Evolutionary conservation across 345 rosid species (phyloP).

Genomic region (Citrus maxima): DNA sequence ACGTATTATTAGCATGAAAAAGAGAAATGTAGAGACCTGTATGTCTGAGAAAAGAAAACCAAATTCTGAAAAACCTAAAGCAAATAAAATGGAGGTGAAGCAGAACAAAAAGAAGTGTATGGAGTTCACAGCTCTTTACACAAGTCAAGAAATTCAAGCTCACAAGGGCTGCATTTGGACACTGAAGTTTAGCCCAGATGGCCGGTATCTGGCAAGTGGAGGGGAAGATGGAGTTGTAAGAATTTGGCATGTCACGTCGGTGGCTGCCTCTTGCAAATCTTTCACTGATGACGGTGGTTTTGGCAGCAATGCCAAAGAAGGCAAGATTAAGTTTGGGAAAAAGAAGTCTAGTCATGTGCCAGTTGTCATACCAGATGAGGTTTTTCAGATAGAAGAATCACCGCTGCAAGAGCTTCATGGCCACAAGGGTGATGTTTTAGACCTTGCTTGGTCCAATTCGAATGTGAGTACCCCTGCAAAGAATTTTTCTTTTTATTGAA

Average conservation of each 20-base stretch:
- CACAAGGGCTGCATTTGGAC: constrained; percentile 69
- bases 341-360: constrained; percentile 32
- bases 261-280: constrained; percentile 31
- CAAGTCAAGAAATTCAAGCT: constrained; percentile 65
- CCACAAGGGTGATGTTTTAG: constrained; percentile 67
- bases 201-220: constrained; percentile 71
- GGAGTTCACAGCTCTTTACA: constrained; percentile 66
- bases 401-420: constrained; percentile 76
- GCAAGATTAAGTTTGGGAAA: constrained; percentile 12
- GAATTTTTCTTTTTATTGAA: neutral
- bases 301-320: constrained; percentile 6
- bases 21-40: neutral
- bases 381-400: constrained; percentile 60
- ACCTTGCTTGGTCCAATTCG: constrained; percentile 80
- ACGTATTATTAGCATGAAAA: constrained; percentile 26
- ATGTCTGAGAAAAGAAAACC: constrained; percentile 9
- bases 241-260: constrained; percentile 59
- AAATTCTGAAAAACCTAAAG: constrained; percentile 14
- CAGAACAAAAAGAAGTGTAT: constrained; percentile 55
- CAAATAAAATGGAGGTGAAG: constrained; percentile 52
- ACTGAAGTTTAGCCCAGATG: constrained; percentile 89
- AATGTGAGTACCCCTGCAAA: constrained; percentile 48
- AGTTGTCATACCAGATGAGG: constrained; percentile 57
- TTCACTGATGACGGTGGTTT: constrained; percentile 25
- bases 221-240: constrained; percentile 83